Percentiles rank a stretch among this genome's conserved stretches.
These are phyloP conservation scores for Ustilago vetiveriae DNA, from an alignment of 1,284 basidiomycete species.

Conservation along the genomic window DNA sequence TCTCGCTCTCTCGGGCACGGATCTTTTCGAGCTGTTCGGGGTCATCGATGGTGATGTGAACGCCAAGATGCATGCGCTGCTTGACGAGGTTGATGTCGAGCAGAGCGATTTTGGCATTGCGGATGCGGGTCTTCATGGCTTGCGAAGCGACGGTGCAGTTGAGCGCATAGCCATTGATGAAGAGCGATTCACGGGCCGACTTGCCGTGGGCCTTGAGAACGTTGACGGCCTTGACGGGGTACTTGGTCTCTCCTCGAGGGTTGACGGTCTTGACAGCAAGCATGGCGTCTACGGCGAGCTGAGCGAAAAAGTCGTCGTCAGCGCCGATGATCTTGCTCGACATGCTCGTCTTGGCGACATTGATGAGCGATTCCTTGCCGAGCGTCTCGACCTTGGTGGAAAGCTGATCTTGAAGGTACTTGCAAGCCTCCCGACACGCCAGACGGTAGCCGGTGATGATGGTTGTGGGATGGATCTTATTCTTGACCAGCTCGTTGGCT, in stretches of 20 bases:
- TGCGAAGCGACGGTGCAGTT: constrained; percentile 99
- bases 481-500: constrained; percentile 97
- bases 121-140: constrained; percentile 97
- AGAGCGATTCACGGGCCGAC: constrained; percentile 92
- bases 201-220: constrained; percentile 98
- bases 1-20: constrained; percentile 91
- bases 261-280: constrained; percentile 95
- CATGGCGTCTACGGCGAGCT: constrained; percentile 99
- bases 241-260: constrained; percentile 93
- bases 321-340: constrained; percentile 98
- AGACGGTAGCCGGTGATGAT: constrained; percentile 98
- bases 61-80: constrained; percentile 95
- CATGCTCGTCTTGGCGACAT: constrained; percentile 99
- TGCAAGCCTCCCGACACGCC: constrained; percentile 95
- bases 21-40: constrained; percentile 97
- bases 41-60: constrained; percentile 95
- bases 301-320: constrained; percentile 97
- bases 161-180: constrained; percentile 94
- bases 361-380: constrained; percentile 90
- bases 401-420: constrained; percentile 97
- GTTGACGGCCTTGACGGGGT: constrained; percentile 99
- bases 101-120: constrained; percentile 95
- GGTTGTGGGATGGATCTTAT: constrained; percentile 98
- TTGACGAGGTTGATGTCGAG: constrained; percentile 98
- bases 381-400: constrained; percentile 92